Base-by-base conservation (phyloP, 1,284 basidiomycete species). In the Sporisorium exsertum region DNA sequence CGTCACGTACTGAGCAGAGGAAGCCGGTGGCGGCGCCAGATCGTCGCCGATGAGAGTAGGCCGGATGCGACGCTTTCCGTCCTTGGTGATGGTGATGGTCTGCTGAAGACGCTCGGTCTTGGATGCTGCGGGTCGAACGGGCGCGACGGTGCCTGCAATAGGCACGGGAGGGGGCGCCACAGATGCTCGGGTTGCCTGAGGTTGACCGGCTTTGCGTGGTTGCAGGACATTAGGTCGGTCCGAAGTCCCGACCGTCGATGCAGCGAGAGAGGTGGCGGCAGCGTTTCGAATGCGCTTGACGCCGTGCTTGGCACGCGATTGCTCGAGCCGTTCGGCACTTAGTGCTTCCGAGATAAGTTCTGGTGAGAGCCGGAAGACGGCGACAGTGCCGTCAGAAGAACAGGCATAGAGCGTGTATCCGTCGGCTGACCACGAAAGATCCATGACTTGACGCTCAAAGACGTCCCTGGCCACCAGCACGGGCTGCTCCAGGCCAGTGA, bases 361-460 rank as follows among this genome's bases (percentile, higher is more conserved):
- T 0, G 89, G 82, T 43, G 92, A 91, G 82, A 98, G 97, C 68
- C 89, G 88, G 86, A 97, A 93, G 2, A 92, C 94, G 3, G 91
- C 94, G 58, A 98, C 91, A 0, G 94, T 94, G 0, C 97, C 96
- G 81, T 99, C 97, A 0, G 94, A 95, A 0, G 95, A 97, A 66
- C 94, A 95, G 0, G 94, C 94, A 81, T 97, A 99, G 0, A 99
- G 89, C 2, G 92, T 92, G 47, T 93, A 88, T 8, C 97, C 96
- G 82, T 99, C 95, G 83, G 74, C 91, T 72, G 82, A 94, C 96
- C 97, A 99, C 80, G 92, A 94, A 5, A 99, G 88, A 85, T 99
- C 97, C 89, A 97, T 92, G 53, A 98, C 93, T 81, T 95, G 93
- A 60, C 95, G 88, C 67, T 96, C 94, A 78, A 99, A 98, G 0